Conservation (phyloP, 495 filamentous ascomycete species). For the Hypoxylon lienhwacheense region DNA sequence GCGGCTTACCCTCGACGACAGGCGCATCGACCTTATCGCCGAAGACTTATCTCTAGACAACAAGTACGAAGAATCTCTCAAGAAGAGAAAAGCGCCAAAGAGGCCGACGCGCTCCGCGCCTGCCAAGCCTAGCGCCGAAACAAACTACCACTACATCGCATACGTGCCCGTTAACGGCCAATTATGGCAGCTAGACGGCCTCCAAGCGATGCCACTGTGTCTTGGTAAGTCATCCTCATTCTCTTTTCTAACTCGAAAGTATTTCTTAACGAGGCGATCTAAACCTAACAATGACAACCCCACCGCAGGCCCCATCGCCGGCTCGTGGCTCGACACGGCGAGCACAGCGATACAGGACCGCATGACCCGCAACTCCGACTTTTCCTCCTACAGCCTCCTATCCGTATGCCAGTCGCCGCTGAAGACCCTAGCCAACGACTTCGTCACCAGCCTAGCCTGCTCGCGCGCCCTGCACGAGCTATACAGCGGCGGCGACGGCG, state of each 20-base stretch:
- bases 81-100: slow-evolving; percentile 42
- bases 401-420: slow-evolving; percentile 50
- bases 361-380: slow-evolving; percentile 45
- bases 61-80: slow-evolving; percentile 54
- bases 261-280: too few species aligned
- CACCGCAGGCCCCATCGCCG: slow-evolving; percentile 31
- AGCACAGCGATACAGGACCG: slow-evolving; percentile 43
- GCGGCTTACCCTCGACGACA: slow-evolving; percentile 20
- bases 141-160: slow-evolving; percentile 83
- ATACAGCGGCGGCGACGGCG: slow-evolving; percentile 12
- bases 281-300: too few species aligned
- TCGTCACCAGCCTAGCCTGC: slow-evolving; percentile 42
- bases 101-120: slow-evolving; percentile 11
- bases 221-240: slow-evolving; percentile 59
- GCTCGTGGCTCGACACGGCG: slow-evolving; percentile 48
- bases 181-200: slow-evolving; percentile 89
- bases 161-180: slow-evolving; percentile 75
- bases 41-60: slow-evolving; percentile 70
- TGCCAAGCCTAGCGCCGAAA: slow-evolving; percentile 32
- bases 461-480: slow-evolving; percentile 35
- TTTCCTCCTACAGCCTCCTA: slow-evolving; percentile 49
- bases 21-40: slow-evolving; percentile 77
- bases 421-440: slow-evolving; percentile 24
- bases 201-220: slow-evolving; percentile 70
- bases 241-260: background rate